phyloP scores from a whole-genome alignment of 208 protist genomes.

The Tritrichomonas foetus region DNA sequence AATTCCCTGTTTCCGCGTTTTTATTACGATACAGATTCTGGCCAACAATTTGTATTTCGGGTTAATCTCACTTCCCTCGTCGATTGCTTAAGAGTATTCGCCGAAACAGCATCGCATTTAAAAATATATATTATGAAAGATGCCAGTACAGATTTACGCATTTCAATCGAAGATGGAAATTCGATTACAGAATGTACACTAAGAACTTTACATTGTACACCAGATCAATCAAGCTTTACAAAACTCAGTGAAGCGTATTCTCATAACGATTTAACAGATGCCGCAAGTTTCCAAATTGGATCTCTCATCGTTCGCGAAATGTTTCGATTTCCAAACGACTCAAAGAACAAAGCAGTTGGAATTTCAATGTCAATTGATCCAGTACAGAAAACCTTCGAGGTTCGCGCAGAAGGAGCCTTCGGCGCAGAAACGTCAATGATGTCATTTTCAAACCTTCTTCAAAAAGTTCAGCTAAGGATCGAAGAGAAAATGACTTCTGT shows the following conservation, averaged over 20 bases:
- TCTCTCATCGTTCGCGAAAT: neutral
- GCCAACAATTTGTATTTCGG: neutral
- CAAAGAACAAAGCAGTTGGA: neutral
- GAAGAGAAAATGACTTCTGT: neutral
- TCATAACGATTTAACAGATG: neutral
- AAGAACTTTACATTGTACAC: neutral
- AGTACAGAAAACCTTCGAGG: neutral
- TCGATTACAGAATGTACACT: neutral
- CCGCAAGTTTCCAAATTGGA: neutral
- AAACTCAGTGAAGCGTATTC: neutral
- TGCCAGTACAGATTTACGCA: neutral
- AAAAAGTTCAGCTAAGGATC: neutral
- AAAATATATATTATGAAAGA: neutral
- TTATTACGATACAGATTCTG: neutral
- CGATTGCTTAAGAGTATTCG: neutral
- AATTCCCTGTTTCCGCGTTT: neutral
- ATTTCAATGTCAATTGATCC: neutral
- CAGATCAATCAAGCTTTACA: neutral
- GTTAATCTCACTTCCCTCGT: neutral
- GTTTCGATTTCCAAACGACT: neutral
- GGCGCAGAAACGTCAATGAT: neutral
- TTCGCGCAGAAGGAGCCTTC: neutral
- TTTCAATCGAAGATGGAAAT: neutral
- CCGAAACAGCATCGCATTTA: neutral
- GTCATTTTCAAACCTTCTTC: neutral